Conservation (phyloP, 805 yeast species). For the Wickerhamiella musiphila region DNA sequence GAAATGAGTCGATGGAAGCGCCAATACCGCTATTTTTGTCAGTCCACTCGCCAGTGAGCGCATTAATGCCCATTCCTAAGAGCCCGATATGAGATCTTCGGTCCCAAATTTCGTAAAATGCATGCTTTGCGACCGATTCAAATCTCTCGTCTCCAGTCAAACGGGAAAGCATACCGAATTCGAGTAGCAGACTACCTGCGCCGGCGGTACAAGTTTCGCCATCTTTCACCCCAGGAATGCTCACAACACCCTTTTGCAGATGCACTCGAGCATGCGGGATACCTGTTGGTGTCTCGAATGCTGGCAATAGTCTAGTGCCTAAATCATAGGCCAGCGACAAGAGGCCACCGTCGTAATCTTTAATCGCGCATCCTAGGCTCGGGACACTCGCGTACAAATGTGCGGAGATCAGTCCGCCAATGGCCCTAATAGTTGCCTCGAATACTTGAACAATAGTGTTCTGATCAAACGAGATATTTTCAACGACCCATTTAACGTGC, state of each 20-base stretch:
- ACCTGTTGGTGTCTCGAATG: constrained; percentile 43
- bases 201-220: constrained; percentile 76
- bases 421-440: constrained; percentile 63
- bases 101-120: constrained; percentile 58
- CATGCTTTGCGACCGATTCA: constrained; percentile 39
- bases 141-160: constrained; percentile 61
- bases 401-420: constrained; percentile 68
- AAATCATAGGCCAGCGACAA: constrained; percentile 54
- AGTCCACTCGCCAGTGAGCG: constrained; percentile 35
- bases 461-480: constrained; percentile 33
- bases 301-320: constrained; percentile 52
- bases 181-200: constrained; percentile 67
- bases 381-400: constrained; percentile 52
- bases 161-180: constrained; percentile 56
- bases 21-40: constrained; percentile 64
- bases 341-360: constrained; percentile 53
- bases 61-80: constrained; percentile 63
- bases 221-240: constrained; percentile 11
- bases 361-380: constrained; percentile 26
- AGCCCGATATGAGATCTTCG: constrained; percentile 43
- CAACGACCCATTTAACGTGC: constrained; percentile 26
- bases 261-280: constrained; percentile 74
- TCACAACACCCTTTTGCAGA: constrained; percentile 32
- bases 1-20: constrained; percentile 81
- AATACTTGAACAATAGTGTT: constrained; percentile 73